Percentiles rank a stretch among this genome's conserved stretches.
Conservation (phyloP, 2,329 filamentous ascomycete genomes). For the Colletotrichum magnum region DNA sequence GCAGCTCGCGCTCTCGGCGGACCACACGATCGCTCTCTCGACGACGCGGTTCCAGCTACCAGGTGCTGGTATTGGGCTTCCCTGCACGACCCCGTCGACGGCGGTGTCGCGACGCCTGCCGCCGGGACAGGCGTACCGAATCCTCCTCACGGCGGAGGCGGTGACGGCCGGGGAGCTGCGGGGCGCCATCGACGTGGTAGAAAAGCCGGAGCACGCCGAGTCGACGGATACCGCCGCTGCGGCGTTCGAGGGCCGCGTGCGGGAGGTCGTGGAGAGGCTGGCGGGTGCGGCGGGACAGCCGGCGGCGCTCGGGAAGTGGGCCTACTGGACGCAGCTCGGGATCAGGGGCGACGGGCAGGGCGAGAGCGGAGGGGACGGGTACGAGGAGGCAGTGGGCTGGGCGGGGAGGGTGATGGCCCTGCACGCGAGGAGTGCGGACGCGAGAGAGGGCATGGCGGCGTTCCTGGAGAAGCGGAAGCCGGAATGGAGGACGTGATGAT, state of each 20-base stretch:
- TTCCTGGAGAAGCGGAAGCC: conserved; percentile 47
- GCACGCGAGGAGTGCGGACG: conserved; percentile 48
- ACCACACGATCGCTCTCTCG: conserved; percentile 46
- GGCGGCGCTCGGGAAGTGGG: conserved; percentile 53
- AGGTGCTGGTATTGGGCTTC: conserved; percentile 48
- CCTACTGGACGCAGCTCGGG: conserved; percentile 51
- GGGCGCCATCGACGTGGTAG: conserved; percentile 46
- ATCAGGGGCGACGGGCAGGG: conserved; percentile 34
- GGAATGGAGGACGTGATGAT: conserved; percentile 42
- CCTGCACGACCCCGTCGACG: conserved; percentile 50
- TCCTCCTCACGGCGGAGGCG: conserved; percentile 48
- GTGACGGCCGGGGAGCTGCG: conserved; percentile 44
- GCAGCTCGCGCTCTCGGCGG: conserved; percentile 51
- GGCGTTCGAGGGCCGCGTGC: conserved; percentile 45
- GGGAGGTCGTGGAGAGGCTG: conserved; percentile 44
- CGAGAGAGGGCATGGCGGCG: conserved; percentile 47
- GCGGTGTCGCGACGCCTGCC: conserved; percentile 46
- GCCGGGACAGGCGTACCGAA: conserved; percentile 45
- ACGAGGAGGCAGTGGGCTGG: conserved; percentile 47
- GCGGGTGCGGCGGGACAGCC: conserved; percentile 45
- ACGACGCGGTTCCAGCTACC: conserved; percentile 47
- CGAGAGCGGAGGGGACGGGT: conserved; percentile 43
- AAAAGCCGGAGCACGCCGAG: conserved; percentile 38
- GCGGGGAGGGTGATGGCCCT: conserved; percentile 48
- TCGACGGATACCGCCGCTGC: conserved; percentile 41